These are phyloP conservation scores for Paracamarosporium sp. DNA, from an alignment of 2,329 filamentous ascomycete genomes.

Conservation along the genomic window DNA sequence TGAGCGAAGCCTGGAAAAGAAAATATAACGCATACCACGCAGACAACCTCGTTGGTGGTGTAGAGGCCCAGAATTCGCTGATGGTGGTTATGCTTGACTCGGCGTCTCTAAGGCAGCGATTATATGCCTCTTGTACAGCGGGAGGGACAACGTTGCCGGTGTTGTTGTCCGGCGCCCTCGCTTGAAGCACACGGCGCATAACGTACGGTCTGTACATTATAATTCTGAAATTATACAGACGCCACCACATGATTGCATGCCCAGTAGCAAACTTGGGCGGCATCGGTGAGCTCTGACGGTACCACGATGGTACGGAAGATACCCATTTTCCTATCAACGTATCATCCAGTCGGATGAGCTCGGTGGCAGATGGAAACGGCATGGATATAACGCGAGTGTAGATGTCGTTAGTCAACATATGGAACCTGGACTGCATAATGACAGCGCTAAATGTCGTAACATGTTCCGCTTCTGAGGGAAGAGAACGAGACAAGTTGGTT, in stretches of 20 bases:
- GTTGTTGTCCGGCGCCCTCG: conserved; percentile 15
- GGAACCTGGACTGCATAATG: conserved; percentile 53
- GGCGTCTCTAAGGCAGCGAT: conserved; percentile 52
- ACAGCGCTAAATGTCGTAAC: conserved; percentile 55
- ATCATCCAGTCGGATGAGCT: conserved; percentile 52
- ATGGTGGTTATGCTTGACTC: conserved; percentile 51
- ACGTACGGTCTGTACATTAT: conserved; percentile 58
- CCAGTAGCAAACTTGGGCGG: conserved; percentile 48
- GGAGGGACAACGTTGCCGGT: conserved; percentile 21
- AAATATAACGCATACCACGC: conserved; percentile 57
- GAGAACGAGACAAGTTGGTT: conserved; percentile 36
- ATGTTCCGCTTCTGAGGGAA: conserved; percentile 13
- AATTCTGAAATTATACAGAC: conserved; percentile 55
- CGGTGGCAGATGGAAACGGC: conserved; percentile 50
- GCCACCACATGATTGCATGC: conserved; percentile 54
- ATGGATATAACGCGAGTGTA: conserved; percentile 56
- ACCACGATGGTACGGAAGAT: conserved; percentile 46
- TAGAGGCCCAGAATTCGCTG: conserved; percentile 46
- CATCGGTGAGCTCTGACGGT: conserved; percentile 39
- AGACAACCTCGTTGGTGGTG: conserved; percentile 49
- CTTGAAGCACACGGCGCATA: conserved; percentile 46
- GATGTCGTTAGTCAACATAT: conserved; percentile 53
- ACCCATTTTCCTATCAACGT: conserved; percentile 50
- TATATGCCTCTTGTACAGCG: conserved; percentile 30
- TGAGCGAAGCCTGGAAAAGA: conserved; percentile 58